Conservation (phyloP, 306 rosid species). For the Medicago ruthenica region DNA sequence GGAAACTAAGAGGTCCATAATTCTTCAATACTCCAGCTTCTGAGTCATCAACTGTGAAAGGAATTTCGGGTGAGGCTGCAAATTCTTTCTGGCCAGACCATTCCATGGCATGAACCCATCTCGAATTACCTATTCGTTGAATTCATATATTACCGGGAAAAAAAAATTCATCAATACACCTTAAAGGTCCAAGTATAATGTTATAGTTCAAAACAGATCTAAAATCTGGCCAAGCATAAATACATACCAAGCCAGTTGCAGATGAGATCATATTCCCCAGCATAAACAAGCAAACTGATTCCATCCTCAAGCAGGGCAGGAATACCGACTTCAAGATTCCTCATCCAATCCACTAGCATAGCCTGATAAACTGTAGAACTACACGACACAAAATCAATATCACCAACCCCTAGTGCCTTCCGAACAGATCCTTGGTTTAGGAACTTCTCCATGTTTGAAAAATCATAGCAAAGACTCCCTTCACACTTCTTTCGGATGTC, state of each 20-base stretch:
- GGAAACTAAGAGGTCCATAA: constrained; percentile 86
- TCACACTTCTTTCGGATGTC: constrained; percentile 90
- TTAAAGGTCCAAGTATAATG: constrained; percentile 19
- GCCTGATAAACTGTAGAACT: constrained; percentile 87
- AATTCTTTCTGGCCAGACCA: constrained; percentile 95
- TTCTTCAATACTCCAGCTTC: constrained; percentile 87
- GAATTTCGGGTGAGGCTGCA: constrained; percentile 67
- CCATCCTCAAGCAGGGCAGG: constrained; percentile 97
- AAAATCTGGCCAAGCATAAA: constrained; percentile 8
- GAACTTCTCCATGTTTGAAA: constrained; percentile 92
- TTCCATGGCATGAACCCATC: constrained; percentile 97
- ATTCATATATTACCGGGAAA: constrained; percentile 36
- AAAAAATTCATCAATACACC: constrained; percentile 37
- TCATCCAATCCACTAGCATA: constrained; percentile 97
- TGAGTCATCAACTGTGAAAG: constrained; percentile 73
- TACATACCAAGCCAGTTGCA: constrained; percentile 97
- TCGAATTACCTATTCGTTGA: constrained; percentile 80
- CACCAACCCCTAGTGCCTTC: constrained; percentile 86
- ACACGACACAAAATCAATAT: constrained; percentile 86
- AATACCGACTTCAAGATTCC: constrained; percentile 93
- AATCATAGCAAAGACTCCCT: constrained; percentile 92
- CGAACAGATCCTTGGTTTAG: constrained; percentile 74
- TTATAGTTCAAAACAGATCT: constrained; percentile 30
- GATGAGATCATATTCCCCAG: constrained; percentile 96
- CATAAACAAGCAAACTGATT: constrained; percentile 80